phyloP scores from a whole-genome alignment of 768 basidiomycete genomes.

The Cystoderma amianthinum region DNA sequence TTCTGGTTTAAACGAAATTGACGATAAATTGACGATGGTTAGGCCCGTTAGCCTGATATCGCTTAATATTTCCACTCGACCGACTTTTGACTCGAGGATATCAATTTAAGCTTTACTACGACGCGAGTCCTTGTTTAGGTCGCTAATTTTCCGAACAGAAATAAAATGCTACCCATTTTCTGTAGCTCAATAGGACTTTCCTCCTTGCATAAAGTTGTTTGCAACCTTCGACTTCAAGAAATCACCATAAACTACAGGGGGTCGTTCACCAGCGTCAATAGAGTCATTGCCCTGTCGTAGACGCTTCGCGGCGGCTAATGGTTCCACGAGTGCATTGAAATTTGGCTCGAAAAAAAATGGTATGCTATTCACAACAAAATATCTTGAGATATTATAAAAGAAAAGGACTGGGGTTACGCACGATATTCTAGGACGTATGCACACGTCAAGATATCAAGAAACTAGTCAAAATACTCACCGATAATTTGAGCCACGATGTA shows the following conservation, averaged over 20 bases:
- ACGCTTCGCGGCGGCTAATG: constrained; percentile 55
- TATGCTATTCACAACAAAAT: constrained; percentile 35
- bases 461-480: no score
- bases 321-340: constrained; percentile 62
- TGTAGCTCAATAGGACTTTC: constrained; percentile 29
- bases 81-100: no score
- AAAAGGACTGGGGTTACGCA: no score
- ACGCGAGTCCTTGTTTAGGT: no score
- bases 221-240: constrained; percentile 71
- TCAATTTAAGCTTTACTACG: no score
- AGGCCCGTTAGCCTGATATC: no score
- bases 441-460: not conserved
- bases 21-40: no score
- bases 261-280: constrained; percentile 11
- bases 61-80: no score
- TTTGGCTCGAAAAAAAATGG: constrained; percentile 96
- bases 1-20: no score
- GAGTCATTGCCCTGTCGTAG: constrained; percentile 14
- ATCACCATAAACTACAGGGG: constrained; percentile 67
- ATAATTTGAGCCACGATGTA: constrained; percentile 73
- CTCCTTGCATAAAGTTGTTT: constrained; percentile 54
- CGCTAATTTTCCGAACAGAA: no score
- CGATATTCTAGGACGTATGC: no score
- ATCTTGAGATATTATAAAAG: constrained; percentile 4
- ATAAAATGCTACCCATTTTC: no score